Evolutionary conservation across 176 grass and related monocot species (phyloP).

Genomic region (Oryza glaberrima): DNA sequence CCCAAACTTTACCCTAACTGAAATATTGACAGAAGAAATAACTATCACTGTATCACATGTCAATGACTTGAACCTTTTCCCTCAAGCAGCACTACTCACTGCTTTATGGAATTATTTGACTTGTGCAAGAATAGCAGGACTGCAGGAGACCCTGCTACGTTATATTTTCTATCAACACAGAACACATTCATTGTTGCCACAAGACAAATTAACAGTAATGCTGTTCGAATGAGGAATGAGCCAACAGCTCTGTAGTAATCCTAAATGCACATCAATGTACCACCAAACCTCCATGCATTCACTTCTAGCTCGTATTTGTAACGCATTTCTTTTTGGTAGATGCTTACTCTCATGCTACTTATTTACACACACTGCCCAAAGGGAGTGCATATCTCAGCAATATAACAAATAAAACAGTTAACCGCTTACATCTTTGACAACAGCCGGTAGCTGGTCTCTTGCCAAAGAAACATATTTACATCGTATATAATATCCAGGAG

Average conservation of each 20-base stretch:
- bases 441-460: not conserved
- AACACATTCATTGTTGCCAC: not conserved
- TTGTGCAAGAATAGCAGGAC: not conserved
- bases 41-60: not conserved
- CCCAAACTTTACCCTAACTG: not conserved
- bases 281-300: not conserved
- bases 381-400: not conserved
- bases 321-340: not conserved
- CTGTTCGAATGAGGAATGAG: not conserved
- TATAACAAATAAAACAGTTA: not conserved
- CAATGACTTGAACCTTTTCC: not conserved
- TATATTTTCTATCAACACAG: too few relatives aligned
- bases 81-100: not conserved
- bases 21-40: not conserved
- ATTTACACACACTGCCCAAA: not conserved
- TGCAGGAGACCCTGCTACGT: not conserved
- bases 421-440: not conserved
- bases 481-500: not conserved
- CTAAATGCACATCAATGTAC: not conserved
- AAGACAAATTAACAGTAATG: not conserved
- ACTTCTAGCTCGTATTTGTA: not conserved
- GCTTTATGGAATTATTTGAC: not conserved
- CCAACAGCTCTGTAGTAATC: not conserved
- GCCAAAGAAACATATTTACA: conserved; percentile 12
- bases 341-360: not conserved